phyloP scores from a whole-genome alignment of 139 green algal species.

The Pseudopediastrum boryanum region DNA sequence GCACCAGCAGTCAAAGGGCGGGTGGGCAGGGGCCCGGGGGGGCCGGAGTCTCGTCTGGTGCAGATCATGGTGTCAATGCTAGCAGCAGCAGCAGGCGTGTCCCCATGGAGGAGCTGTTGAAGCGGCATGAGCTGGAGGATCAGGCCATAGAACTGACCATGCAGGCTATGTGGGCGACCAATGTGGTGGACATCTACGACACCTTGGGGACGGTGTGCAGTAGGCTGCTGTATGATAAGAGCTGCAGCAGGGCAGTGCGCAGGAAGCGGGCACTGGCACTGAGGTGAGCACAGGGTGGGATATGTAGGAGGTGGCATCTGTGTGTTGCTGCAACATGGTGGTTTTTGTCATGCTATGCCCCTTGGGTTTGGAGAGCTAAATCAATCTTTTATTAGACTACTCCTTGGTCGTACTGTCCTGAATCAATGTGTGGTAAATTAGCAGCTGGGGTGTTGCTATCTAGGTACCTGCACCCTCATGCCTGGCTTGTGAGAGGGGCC shows the following conservation, averaged over 20 bases:
- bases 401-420: too few relatives aligned
- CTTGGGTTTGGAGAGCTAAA: too few relatives aligned
- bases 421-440: too few relatives aligned
- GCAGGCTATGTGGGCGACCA: conserved; percentile 91
- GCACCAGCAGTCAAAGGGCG: background rate
- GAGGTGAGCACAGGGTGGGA: too few relatives aligned
- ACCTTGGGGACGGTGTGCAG: conserved; percentile 59
- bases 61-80: background rate
- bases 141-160: conserved; percentile 81
- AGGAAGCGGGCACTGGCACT: background rate
- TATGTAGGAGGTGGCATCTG: too few relatives aligned
- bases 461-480: too few relatives aligned
- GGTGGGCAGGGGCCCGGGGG: background rate
- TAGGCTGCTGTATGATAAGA: background rate
- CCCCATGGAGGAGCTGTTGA: conserved; percentile 3
- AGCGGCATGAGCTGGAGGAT: conserved; percentile 64
- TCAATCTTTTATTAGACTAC: too few relatives aligned
- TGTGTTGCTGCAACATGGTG: too few relatives aligned
- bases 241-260: background rate
- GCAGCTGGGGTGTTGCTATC: too few relatives aligned
- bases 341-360: too few relatives aligned
- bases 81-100: background rate
- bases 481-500: too few relatives aligned
- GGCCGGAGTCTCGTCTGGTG: background rate
- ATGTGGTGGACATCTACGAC: conserved; percentile 86